These are phyloP conservation scores for Irpex sp. DNA, from an alignment of 1,284 basidiomycete genomes.

Conservation along the genomic window DNA sequence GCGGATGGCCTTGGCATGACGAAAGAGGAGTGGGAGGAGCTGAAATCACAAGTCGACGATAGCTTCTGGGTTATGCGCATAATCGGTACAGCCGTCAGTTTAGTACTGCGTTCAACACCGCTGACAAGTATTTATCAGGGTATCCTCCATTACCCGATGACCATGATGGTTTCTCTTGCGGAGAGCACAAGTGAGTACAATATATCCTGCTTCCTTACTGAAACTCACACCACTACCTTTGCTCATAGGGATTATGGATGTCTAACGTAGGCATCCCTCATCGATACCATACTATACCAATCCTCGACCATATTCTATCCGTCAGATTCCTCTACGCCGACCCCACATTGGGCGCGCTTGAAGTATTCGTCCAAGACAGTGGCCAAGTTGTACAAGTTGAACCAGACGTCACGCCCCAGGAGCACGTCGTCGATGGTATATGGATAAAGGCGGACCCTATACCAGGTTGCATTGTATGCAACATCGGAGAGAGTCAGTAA, in stretches of 20 bases:
- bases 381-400: constrained; percentile 34
- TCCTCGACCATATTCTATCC: neutral
- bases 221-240: neutral
- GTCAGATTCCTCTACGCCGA: constrained; percentile 77
- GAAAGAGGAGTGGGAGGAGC: constrained; percentile 61
- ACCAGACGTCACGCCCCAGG: constrained; percentile 40
- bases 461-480: constrained; percentile 76
- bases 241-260: constrained; percentile 76
- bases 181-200: constrained; percentile 68
- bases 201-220: neutral
- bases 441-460: constrained; percentile 83
- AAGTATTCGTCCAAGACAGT: constrained; percentile 67
- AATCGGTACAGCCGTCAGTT: constrained; percentile 50
- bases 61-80: constrained; percentile 87
- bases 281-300: neutral
- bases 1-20: constrained; percentile 73
- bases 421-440: constrained; percentile 52
- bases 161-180: constrained; percentile 79
- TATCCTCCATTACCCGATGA: constrained; percentile 81
- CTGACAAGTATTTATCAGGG: constrained; percentile 35
- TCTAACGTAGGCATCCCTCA: constrained; percentile 55
- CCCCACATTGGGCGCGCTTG: constrained; percentile 71
- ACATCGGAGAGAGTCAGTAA: constrained; percentile 77
- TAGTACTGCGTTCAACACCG: neutral
- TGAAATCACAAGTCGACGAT: constrained; percentile 67